Conservation (phyloP, 2,329 filamentous ascomycete species). For the Harringtonia lauricola region DNA sequence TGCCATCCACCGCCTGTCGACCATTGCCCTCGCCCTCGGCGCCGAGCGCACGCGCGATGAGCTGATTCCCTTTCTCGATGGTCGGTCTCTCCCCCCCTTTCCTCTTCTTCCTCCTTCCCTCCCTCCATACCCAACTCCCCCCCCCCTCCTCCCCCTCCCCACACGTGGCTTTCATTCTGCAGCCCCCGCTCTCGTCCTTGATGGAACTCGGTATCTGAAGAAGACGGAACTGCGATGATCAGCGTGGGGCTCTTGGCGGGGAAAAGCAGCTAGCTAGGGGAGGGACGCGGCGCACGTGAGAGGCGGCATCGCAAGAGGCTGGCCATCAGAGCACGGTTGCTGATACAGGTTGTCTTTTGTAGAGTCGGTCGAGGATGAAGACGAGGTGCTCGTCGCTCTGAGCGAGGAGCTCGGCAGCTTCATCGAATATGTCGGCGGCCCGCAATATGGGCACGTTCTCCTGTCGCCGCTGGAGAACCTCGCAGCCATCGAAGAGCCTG, state of each 20-base stretch:
- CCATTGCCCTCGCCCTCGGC: slow-evolving; percentile 91
- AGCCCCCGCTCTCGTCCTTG: too few relatives aligned
- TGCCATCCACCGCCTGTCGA: slow-evolving; percentile 95
- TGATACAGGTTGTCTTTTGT: slow-evolving; percentile 10
- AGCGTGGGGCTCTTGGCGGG: too few relatives aligned
- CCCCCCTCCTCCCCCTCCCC: too few relatives aligned
- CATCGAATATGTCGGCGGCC: slow-evolving; percentile 93
- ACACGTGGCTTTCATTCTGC: too few relatives aligned
- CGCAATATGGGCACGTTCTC: slow-evolving; percentile 89
- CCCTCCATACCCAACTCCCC: neutral
- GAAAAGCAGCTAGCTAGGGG: neutral
- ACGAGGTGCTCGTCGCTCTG: slow-evolving; percentile 92
- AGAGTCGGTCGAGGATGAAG: slow-evolving; percentile 99
- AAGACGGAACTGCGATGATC: neutral
- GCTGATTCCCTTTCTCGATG: slow-evolving; percentile 97
- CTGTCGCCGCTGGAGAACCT: slow-evolving; percentile 96
- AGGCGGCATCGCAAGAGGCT: neutral
- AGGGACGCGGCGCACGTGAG: neutral
- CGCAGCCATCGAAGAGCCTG: slow-evolving; percentile 93
- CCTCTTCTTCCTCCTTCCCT: neutral
- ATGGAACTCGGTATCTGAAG: neutral
- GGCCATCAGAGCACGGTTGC: neutral
- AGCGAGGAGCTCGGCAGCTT: slow-evolving; percentile 96
- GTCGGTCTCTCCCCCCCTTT: slow-evolving; percentile 41
- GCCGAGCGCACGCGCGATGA: slow-evolving; percentile 95